These are phyloP conservation scores for Wickerhamomyces bovis DNA, from an alignment of 805 yeast species.

Conservation along the genomic window DNA sequence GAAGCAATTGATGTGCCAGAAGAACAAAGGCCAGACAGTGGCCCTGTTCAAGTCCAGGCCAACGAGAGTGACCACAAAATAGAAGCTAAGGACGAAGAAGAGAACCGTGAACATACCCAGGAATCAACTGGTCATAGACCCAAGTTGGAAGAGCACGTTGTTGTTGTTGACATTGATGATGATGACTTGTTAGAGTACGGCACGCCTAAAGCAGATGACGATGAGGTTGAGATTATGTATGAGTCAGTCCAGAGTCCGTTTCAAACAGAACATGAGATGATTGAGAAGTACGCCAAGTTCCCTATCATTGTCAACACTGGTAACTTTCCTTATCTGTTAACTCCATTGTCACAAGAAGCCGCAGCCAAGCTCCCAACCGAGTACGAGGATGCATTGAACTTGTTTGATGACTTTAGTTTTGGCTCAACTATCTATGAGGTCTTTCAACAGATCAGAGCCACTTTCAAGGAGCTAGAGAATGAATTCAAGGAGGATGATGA, in stretches of 20 bases:
- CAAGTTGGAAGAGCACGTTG: neutral
- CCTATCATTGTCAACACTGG: constrained; percentile 18
- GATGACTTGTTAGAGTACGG: neutral
- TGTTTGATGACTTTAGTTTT: constrained; percentile 14
- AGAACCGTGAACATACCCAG: neutral
- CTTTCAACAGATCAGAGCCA: constrained; percentile 12
- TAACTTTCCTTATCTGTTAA: constrained; percentile 16
- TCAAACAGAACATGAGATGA: neutral
- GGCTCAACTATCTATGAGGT: constrained; percentile 12
- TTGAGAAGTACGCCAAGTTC: constrained; percentile 1
- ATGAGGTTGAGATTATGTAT: neutral
- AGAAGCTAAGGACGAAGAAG: neutral
- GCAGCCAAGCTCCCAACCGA: constrained; percentile 2
- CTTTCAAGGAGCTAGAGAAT: constrained; percentile 12
- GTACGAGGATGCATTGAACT: constrained; percentile 11
- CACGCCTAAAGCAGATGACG: neutral
- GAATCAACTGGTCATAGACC: neutral
- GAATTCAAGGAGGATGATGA: constrained; percentile 19
- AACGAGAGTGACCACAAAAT: neutral
- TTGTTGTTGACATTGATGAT: constrained; percentile 5
- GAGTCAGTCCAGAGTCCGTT: neutral
- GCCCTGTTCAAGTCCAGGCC: neutral
- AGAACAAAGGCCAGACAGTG: neutral
- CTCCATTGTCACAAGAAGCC: constrained; percentile 11
- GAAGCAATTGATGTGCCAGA: neutral